Base-by-base conservation (phyloP, 169 alveolate genomes). In the Cryptosporidium tyzzeri region DNA sequence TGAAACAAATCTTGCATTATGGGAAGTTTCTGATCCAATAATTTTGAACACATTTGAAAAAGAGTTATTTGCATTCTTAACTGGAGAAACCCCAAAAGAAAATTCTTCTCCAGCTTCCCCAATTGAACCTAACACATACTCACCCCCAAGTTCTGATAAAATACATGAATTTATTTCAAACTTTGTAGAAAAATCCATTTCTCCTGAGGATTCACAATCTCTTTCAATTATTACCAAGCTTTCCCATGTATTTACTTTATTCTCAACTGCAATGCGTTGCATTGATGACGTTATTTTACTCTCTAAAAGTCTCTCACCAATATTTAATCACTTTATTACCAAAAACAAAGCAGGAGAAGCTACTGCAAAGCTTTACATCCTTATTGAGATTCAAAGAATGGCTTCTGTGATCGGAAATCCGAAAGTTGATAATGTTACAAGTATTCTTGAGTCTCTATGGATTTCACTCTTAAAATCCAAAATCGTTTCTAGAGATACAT, bases 311-410 rank as follows among this genome's bases (percentile, higher is more conserved):
- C 55, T 80, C 4, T 44, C 33, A 1, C 89, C 89, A 9, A 26
- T 65, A 10, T 44, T 80, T 9, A 44, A 62, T n/a, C 21, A 80
- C 23, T 73, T 80, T 48, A 44, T 80, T 26, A 44, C 50, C 21
- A 80, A 50, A 23, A 62, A 45, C 18, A 21, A 23, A 18, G 73
- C 89, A 8, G 89, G 73, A 14, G 74, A 80, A 41, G 58, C 55
- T 29, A 44, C 55, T 26, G 68, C 89, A 16, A 67, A 45, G 70
- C 84, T 70, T 21, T 80, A 80, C 41, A 41, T 80, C 37, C 51
- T 80, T 16, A 80, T 80, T 26, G 89, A 80, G 48, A 80, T 67
- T 29, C 89, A 80, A 29, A 80, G 89, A 62, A 65, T 65, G 73
- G 89, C 89, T 26, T 37, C 29, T 35, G 74, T 29, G 0, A 80